Base-by-base conservation (phyloP, 1,284 basidiomycete species). In the Flammula alnicola region DNA sequence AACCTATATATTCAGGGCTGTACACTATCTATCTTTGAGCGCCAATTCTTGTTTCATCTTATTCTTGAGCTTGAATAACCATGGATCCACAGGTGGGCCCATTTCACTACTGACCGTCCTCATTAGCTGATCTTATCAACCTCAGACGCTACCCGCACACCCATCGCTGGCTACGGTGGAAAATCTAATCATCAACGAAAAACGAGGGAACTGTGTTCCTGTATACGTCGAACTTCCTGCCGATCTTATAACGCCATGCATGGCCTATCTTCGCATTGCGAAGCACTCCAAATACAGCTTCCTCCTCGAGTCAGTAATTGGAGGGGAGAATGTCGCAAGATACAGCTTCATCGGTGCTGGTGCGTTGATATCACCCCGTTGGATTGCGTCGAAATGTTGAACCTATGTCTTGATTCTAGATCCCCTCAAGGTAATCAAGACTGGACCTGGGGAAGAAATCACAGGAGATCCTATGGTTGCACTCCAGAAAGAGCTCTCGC, bases 301-400 rank as follows among this genome's bases (percentile, higher is more conserved):
- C 68, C 72, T 98, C 35, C 78, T 98, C 31, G 95, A 98, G 70
- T 95, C 92, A 45, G 91, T 99, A 36, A 79, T 93, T 17, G 90
- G 84, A 22, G 96, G 95, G 41, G 93, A 98, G 74, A 93, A 85
- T 67, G 76, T 97, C 45, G 94, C 91, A 30, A 81, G 97, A 51
- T 99, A 97, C 71, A 95, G 91, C 64, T 99, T 98, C 73, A 89
- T 99, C 52, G 97, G 97, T 44, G 86, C 94, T 65, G 91, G 94
- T 94, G 63, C 64, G 85, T 73, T 42, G 3, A 27, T 19, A 14
- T 8, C 37, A 22, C 3, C 26, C n/a, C 12, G 5, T 23, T 5
- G 14, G 7, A 27, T 37, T 14, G 20, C 30, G 12, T 17, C 49
- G 25, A 22, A 26, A 23, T 32, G 14, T 27, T 37, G 14, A 25